Evolutionary conservation across 2,329 filamentous ascomycete species (phyloP), one percentile per base, ranked within the genome.

Genomic region (Sarocladium strictum): DNA sequence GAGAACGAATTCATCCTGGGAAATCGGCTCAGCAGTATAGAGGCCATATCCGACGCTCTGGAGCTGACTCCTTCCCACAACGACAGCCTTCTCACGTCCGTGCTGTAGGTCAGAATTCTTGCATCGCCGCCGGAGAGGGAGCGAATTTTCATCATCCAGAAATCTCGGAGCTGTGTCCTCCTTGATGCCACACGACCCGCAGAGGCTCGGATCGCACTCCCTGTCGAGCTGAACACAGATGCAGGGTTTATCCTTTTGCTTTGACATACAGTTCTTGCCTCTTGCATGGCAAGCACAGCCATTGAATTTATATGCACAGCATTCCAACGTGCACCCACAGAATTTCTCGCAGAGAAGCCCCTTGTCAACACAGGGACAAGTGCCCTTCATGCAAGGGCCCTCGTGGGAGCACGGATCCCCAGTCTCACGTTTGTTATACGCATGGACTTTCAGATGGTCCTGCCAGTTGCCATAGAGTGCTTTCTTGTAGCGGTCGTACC

Each of bases 191-290:
- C 90, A 94, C 9, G 74, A 76, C 15, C 77, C 77, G 63, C 90
- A 95, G 12, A 93, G 74, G 56, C 87, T 83, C 2, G 89, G 84
- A 61, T 94, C 90, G 63, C 90, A 95, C 69, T 95, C 90, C 37
- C 90, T 80, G 60, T 89, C 87, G 53, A 90, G 76, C 62, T 80
- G 76, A 19, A 84, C 75, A 62, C 90, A 95, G 14, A 87, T 84
- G 64, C 90, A 94, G 3, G 78, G 77, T 57, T 69, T 70, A 55
- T 82, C 80, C 57, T 78, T 79, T 60, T 84, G 74, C 41, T 78
- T 80, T 12, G 76, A 67, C 5, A 76, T 60, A 58, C 84, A 87
- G 1, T 76, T 77, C 64, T 81, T 80, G 14, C 55, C 55, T 1
- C 43, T 71, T 1, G 72, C 71, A 51, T 83, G 74, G 62, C 89